Percentiles rank a stretch among this genome's conserved stretches.
phyloP scores from a whole-genome alignment of 129 eudicot genomes.

The Pittosporum tobira region DNA sequence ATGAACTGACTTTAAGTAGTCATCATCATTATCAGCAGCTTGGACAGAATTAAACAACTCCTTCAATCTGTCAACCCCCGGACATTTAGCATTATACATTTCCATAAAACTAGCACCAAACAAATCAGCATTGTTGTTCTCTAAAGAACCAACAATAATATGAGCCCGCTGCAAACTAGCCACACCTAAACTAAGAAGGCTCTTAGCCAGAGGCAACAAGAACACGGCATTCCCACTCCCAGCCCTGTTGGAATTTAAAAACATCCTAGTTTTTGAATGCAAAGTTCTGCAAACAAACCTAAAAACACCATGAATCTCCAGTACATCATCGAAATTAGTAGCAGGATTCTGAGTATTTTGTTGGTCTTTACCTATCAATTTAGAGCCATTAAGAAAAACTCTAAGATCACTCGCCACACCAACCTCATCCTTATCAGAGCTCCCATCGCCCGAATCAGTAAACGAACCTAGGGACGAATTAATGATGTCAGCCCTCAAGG shows the following conservation, averaged over 20 bases:
- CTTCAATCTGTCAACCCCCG: constrained; percentile 15
- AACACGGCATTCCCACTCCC: constrained; percentile 24
- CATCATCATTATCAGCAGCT: constrained; percentile 18
- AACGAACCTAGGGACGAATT: constrained; percentile 29
- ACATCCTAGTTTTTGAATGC: constrained; percentile 49
- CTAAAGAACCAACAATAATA: constrained; percentile 24
- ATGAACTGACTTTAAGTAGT: constrained; percentile 35
- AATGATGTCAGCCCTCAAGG: constrained; percentile 40
- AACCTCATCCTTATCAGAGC: constrained; percentile 51
- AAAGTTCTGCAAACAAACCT: constrained; percentile 40
- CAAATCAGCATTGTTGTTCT: constrained; percentile 10
- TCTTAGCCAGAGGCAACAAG: constrained; percentile 27
- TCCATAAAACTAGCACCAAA: constrained; percentile 23
- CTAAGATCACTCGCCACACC: constrained; percentile 63
- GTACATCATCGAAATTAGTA: constrained; percentile 22
- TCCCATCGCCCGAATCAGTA: constrained; percentile 76
- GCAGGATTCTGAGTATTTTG: constrained; percentile 4
- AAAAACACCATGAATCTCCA: constrained; percentile 53
- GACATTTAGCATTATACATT: constrained; percentile 28
- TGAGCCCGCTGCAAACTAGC: constrained; percentile 32
- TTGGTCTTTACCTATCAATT: constrained; percentile 32
- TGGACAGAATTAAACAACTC: constrained; percentile 18
- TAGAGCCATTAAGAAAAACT: constrained; percentile 73
- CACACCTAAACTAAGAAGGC: constrained; percentile 43
- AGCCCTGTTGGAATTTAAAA: constrained; percentile 36